Percentiles rank a stretch among this genome's conserved stretches.
These are phyloP conservation scores for Rhamnella rubrinervis DNA, from an alignment of 331 rosid genomes.

Conservation along the genomic window DNA sequence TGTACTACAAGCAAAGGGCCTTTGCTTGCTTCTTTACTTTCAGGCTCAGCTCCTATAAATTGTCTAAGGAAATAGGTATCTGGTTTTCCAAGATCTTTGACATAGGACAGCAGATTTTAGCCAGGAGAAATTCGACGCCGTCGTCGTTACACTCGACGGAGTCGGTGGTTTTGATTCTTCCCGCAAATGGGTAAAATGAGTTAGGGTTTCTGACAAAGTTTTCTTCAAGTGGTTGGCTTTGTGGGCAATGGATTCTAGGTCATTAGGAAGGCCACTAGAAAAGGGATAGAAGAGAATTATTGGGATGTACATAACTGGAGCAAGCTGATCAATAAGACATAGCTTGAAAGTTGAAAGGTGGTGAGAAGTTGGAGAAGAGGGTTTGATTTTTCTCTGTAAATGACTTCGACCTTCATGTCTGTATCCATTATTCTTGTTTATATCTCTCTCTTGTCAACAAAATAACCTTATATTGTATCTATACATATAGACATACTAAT, in stretches of 20 bases:
- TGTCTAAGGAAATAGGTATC: background rate
- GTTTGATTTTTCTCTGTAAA: background rate
- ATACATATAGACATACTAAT: no score
- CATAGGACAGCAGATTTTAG: background rate
- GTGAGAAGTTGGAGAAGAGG: slow-evolving; percentile 11
- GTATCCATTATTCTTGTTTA: background rate
- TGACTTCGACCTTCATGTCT: slow-evolving; percentile 1
- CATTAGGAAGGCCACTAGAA: no score
- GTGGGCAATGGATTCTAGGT: background rate
- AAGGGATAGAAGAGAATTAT: slow-evolving; percentile 1
- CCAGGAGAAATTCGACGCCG: slow-evolving; percentile 5
- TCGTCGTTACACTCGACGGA: slow-evolving; percentile 5
- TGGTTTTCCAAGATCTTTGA: background rate
- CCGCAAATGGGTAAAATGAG: slow-evolving; percentile 10
- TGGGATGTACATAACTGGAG: background rate
- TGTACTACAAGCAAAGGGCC: slow-evolving; percentile 8
- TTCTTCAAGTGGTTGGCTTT: background rate
- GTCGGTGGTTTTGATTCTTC: background rate
- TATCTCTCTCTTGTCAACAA: background rate
- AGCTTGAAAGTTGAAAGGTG: background rate
- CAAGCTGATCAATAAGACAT: slow-evolving; percentile 5
- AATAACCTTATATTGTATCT: background rate
- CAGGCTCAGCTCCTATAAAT: background rate
- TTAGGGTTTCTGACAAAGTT: background rate
- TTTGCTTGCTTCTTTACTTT: background rate